Evolutionary conservation across 768 basidiomycete species (phyloP).

Genomic region (Pisolithus orientalis): DNA sequence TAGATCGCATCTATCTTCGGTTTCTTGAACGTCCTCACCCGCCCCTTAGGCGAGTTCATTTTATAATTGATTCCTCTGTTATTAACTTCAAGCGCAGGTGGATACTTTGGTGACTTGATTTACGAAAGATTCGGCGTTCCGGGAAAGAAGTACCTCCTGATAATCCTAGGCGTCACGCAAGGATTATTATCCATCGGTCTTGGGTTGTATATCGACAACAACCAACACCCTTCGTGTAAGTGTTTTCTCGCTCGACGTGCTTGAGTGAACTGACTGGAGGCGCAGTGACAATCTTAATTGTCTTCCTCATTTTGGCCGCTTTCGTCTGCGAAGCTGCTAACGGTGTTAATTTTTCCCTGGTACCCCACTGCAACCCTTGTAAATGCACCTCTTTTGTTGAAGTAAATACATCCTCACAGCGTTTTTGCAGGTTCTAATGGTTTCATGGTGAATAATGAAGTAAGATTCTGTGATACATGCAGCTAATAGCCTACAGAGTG

Average conservation of each 20-base stretch:
- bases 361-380: constrained; percentile 43
- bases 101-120: constrained; percentile 40
- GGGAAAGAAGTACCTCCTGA: constrained; percentile 44
- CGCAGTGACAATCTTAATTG: constrained; percentile 30
- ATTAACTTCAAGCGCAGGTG: constrained; percentile 21
- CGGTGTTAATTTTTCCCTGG: constrained; percentile 45
- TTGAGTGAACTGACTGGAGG: not conserved
- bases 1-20: constrained; percentile 32
- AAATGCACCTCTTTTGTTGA: constrained; percentile 15
- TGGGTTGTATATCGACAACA: constrained; percentile 37
- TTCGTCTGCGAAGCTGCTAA: constrained; percentile 38
- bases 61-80: not conserved
- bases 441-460: constrained; percentile 23
- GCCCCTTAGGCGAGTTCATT: constrained; percentile 32
- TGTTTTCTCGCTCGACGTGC: not conserved
- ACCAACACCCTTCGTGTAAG: constrained; percentile 16
- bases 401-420: not conserved
- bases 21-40: constrained; percentile 45
- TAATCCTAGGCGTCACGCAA: constrained; percentile 38
- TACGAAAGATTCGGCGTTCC: constrained; percentile 37
- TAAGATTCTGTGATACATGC: not conserved
- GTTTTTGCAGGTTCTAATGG: constrained; percentile 22
- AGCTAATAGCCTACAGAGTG: constrained; percentile 17
- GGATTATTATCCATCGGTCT: constrained; percentile 39
- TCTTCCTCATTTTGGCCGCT: constrained; percentile 34